A percentile compares a stretch with the other conserved stretches of the same genome.
phyloP scores from a whole-genome alignment of 2,329 filamentous ascomycete species.

The Penicillium brasilianum region DNA sequence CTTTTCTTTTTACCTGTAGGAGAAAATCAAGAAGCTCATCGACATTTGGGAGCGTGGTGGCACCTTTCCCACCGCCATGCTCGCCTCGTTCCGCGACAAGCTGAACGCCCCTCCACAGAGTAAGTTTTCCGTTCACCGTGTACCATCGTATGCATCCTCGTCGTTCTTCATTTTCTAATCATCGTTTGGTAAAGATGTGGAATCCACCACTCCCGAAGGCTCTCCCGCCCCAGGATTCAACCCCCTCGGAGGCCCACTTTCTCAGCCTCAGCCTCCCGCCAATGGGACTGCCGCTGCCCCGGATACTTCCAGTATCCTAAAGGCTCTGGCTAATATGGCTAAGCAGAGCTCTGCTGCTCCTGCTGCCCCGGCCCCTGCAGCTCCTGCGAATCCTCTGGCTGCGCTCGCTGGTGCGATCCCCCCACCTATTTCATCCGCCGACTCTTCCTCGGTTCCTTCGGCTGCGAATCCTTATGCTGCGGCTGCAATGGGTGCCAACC shows the following conservation, averaged over 20 bases:
- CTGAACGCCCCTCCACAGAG: constrained; percentile 67
- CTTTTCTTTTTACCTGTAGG: constrained; percentile 74
- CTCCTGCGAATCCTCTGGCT: constrained; percentile 53
- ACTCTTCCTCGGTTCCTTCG: constrained; percentile 51
- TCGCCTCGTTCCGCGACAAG: constrained; percentile 82
- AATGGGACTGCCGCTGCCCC: constrained; percentile 47
- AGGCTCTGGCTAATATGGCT: constrained; percentile 79
- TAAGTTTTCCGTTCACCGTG: constrained; percentile 56
- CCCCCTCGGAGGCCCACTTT: constrained; percentile 38
- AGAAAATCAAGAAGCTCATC: constrained; percentile 93
- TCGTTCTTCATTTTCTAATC: not conserved
- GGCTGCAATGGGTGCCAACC: constrained; percentile 52
- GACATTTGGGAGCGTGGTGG: constrained; percentile 98
- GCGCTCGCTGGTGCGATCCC: constrained; percentile 56
- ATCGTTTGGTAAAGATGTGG: constrained; percentile 54
- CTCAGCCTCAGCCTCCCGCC: constrained; percentile 23
- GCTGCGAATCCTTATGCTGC: constrained; percentile 62
- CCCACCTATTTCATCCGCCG: constrained; percentile 49
- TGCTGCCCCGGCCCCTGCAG: constrained; percentile 41
- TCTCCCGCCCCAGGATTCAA: constrained; percentile 54
- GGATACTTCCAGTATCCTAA: constrained; percentile 71
- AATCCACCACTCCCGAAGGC: constrained; percentile 71
- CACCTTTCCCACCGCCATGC: constrained; percentile 82
- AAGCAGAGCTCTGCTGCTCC: constrained; percentile 69
- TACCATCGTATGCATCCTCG: not conserved